Evolutionary conservation across 176 grass and related monocot genomes (phyloP).

Genomic region (Zoysia japonica): DNA sequence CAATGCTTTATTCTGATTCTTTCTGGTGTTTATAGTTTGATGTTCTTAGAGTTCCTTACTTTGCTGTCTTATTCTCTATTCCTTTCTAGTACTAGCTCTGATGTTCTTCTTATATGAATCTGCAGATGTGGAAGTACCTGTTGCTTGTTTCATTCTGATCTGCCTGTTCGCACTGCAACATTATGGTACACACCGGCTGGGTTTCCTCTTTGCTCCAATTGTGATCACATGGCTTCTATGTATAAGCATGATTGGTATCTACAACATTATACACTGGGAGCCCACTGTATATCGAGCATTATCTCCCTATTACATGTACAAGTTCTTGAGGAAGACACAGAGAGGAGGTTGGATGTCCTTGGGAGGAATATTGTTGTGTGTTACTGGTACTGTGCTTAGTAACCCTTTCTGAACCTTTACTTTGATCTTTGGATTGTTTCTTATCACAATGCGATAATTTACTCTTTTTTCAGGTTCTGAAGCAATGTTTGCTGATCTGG

Average conservation of each 20-base stretch:
- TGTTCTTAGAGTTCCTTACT: neutral
- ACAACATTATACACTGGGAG: conserved; percentile 91
- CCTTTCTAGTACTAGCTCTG: conserved; percentile 15
- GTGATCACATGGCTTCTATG: conserved; percentile 93
- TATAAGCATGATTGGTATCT: conserved; percentile 88
- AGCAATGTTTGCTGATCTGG: conserved; percentile 98
- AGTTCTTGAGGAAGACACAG: conserved; percentile 92
- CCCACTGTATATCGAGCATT: conserved; percentile 88
- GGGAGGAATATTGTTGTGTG: conserved; percentile 86
- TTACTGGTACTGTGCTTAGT: conserved; percentile 63
- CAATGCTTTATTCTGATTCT: conserved; percentile 41
- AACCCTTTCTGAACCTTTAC: conserved; percentile 10
- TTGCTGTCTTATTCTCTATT: conserved; percentile 3
- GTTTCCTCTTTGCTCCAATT: conserved; percentile 89
- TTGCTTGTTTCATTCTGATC: conserved; percentile 79
- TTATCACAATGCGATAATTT: conserved; percentile 7
- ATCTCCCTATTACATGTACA: conserved; percentile 99
- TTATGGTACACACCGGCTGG: conserved; percentile 89
- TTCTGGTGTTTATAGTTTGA: neutral
- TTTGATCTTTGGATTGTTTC: conserved; percentile 8
- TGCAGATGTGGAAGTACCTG: conserved; percentile 92
- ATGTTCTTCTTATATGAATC: conserved; percentile 31
- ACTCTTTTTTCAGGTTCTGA: conserved; percentile 79
- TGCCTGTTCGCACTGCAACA: conserved; percentile 93
- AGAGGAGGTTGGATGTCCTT: conserved; percentile 97